Conservation (phyloP, 305 asterid species). For the Lippia alba region DNA sequence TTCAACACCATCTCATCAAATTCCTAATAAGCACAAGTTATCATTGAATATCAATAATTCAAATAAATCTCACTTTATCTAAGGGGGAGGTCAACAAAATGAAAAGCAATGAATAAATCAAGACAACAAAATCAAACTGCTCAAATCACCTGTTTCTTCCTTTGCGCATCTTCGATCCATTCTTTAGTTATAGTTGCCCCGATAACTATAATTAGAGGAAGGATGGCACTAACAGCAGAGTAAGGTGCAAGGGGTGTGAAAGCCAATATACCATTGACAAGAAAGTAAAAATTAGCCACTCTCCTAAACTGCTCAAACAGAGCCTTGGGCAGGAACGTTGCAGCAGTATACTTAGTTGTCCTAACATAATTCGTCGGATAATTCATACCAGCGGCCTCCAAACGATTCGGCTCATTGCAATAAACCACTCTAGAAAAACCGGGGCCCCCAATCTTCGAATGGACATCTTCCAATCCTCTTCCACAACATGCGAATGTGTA, state of each 20-base stretch:
- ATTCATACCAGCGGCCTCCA: constrained; percentile 46
- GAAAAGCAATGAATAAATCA: constrained; percentile 17
- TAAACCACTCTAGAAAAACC: constrained; percentile 87
- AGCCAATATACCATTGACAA: constrained; percentile 68
- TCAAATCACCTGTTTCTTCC: constrained; percentile 71
- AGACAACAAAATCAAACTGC: neutral
- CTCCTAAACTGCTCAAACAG: constrained; percentile 96
- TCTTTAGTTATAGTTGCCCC: constrained; percentile 87
- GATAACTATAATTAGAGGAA: constrained; percentile 74
- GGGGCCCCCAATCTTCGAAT: constrained; percentile 80
- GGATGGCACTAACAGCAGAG: constrained; percentile 66
- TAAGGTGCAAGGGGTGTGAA: constrained; percentile 82
- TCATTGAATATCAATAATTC: constrained; percentile 15
- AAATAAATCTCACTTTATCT: neutral
- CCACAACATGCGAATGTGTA: constrained; percentile 76
- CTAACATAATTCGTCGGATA: constrained; percentile 78
- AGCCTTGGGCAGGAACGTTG: constrained; percentile 84
- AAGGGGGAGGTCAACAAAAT: neutral
- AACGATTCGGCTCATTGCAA: constrained; percentile 71
- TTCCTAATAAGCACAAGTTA: neutral
- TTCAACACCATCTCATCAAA: neutral
- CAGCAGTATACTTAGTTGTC: constrained; percentile 78
- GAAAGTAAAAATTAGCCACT: constrained; percentile 88
- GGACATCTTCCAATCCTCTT: constrained; percentile 59
- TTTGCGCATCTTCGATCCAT: constrained; percentile 76